Base-by-base conservation (phyloP, 768 basidiomycete genomes). In the Steccherinum ochraceum region DNA sequence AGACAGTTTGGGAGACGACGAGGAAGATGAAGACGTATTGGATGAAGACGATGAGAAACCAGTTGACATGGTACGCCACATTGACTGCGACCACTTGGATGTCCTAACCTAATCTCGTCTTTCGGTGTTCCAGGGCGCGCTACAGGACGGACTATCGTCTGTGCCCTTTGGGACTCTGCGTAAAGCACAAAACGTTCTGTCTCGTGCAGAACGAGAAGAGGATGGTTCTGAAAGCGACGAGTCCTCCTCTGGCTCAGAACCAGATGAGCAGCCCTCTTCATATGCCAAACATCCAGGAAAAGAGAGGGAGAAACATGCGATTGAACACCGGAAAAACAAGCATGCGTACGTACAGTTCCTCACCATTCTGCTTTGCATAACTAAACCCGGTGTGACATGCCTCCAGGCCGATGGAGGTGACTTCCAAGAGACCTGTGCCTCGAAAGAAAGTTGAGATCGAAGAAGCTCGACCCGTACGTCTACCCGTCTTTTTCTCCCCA, bases 291-390 rank as follows among this genome's bases (percentile, higher is more conserved):
- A 51, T 4, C 30, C 23, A 44, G 59, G 52, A 2, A 73, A 66
- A 53, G 70, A 63, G 57, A 72, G 64, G 47, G 65, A 58, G 59
- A 73, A 73, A 50, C 73, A 66, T 30, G 71, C 75, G 51, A 71
- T 80, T 2, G 62, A 73, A 12, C 86, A 86, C 67, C 76, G 93
- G 40, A 64, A 76, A 4, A 80, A 78, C 62, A 96, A 97, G 61
- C 86, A 95, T 68, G 91, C 94, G 93, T 94, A 68, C 55, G 91
- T 76, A 21, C 12, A n/a, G n/a, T n/a, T n/a, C n/a, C n/a, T n/a
- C n/a, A n/a, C n/a, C n/a, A n/a, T n/a, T n/a, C n/a, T n/a, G n/a
- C n/a, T n/a, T n/a, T n/a, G n/a, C n/a, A n/a, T n/a, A n/a, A n/a
- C n/a, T n/a, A n/a, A n/a, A n/a, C n/a, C n/a, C n/a, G n/a, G n/a